Evolutionary conservation across 1,284 basidiomycete species (phyloP), one percentile per base, ranked within the genome.

Genomic region (Inonotus hispidus): DNA sequence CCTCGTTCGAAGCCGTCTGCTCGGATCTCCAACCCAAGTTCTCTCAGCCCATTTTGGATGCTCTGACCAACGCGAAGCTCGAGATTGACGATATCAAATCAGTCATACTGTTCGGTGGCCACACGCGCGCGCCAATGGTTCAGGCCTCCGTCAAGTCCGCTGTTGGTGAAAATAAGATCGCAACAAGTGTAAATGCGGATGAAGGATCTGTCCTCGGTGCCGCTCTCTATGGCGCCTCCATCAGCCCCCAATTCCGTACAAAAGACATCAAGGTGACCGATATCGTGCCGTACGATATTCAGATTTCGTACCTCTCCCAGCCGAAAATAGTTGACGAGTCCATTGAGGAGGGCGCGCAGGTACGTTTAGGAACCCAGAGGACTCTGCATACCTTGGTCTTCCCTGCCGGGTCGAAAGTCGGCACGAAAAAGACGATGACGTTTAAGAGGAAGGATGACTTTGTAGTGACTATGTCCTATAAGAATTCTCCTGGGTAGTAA

Each of bases 131-230:
- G 1, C 97, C 96, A 0, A 89, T 98, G 82, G 86, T 99, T 38
- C 95, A 97, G 72, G 74, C 84, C 10, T 90, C 92, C 11, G 77
- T 98, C 52, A 87, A 84, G 67, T 78, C 81, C 0, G 82, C 84
- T 35, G 88, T 95, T 57, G 92, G 92, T 70, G 84, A 88, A 52
- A 82, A 85, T 60, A 91, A 90, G 71, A 90, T 97, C 65, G 92
- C 94, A 6, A 82, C 90, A 69, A 98, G 98, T 68, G 93, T 99
- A 59, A 99, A 99, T 71, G 90, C 96, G 0, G 97, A 99, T 72
- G 96, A 99, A 78, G 93, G 95, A 0, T 91, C 92, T 11, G 96
- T 98, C 14, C 84, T 99, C 57, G 95, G 85, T 53, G 95, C 96
- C 3, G 97, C 92, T 1, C 87, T 98, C 59, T 89, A 97, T 67